Base-by-base conservation (phyloP, 352 stramenopile genomes). In the Phytophthora foliorum region DNA sequence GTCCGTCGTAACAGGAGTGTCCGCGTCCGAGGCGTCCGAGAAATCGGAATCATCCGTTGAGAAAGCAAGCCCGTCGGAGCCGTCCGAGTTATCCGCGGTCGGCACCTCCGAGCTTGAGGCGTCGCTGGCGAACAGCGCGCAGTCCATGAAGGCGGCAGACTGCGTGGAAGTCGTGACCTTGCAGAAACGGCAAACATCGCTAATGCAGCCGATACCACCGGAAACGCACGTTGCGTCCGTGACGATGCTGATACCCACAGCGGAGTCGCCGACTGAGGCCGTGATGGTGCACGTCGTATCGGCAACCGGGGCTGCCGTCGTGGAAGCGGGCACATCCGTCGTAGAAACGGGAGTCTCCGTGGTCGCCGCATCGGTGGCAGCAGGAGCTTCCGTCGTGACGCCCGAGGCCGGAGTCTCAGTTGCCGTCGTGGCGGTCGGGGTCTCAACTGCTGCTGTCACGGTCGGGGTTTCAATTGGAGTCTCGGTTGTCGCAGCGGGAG, bases 141-240 rank as follows among this genome's bases (percentile, higher is more conserved):
- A 78, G 39, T 68, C 50, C 31, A 62, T 9, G 25, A 82, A 61
- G 5, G 72, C 61, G 7, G 61, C 41, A 4, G 70, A 82, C 57
- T 72, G 57, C 5, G 38, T 24, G 9, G 77, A 82, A 19, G 52
- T 67, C 4, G 25, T 64, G 13, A 62, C 54, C 71, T 83, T 81
- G 67, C 77, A 85, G 68, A 76, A 83, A 41, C 75, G 72, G 63
- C 77, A 86, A 21, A 75, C 62, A 22, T 63, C 52, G 22, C 67
- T 65, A 4, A 83, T 71, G 51, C 77, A 86, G 32, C 77, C 77
- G 21, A 80, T 7, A 7, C 77, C 77, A 6, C 74, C 77, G 16
- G n/a, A 60, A 10, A 31, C 57, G 25, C 75, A 83, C 24, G 57
- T 57, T 10, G 46, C 10, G 19, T 85, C 77, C 2, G 68, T 67